These are phyloP conservation scores for Chalaropsis thielavioides DNA, from an alignment of 2,329 filamentous ascomycete species.

Conservation along the genomic window DNA sequence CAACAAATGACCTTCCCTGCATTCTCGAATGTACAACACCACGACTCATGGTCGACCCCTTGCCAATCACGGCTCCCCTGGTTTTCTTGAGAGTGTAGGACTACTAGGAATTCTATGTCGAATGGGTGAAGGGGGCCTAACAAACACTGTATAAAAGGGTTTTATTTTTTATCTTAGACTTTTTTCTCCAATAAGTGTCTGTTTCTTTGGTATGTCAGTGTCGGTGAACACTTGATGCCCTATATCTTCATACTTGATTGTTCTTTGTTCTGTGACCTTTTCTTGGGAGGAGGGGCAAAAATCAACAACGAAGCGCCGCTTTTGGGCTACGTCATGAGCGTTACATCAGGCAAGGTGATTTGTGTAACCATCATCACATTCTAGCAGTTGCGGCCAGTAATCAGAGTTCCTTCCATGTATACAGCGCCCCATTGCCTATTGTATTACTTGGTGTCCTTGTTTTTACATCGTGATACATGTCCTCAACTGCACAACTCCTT, in stretches of 20 bases:
- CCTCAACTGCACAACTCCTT: background rate
- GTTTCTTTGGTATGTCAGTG: background rate
- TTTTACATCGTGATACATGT: background rate
- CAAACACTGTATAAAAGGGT: slow-evolving; percentile 14
- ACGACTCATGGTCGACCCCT: background rate
- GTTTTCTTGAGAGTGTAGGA: background rate
- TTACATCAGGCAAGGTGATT: background rate
- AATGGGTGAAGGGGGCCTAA: slow-evolving; percentile 4
- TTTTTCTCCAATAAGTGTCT: slow-evolving; percentile 4
- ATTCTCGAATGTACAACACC: slow-evolving; percentile 7
- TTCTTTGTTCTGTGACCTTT: too few species aligned
- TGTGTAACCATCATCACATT: background rate
- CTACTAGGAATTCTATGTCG: background rate
- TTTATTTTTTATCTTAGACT: slow-evolving; percentile 12
- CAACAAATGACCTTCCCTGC: background rate
- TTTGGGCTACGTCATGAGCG: background rate
- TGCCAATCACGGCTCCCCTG: background rate
- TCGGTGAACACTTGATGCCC: background rate
- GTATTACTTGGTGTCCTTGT: background rate
- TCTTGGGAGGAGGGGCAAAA: background rate
- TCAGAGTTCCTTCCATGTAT: background rate
- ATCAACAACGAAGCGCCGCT: background rate
- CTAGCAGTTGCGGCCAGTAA: background rate
- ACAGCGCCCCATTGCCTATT: background rate
- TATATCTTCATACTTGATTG: too few species aligned